A percentile compares a stretch with the other conserved stretches of the same genome.
Evolutionary conservation across 2,329 filamentous ascomycete species (phyloP).

Genomic region (Penicillium sp.): DNA sequence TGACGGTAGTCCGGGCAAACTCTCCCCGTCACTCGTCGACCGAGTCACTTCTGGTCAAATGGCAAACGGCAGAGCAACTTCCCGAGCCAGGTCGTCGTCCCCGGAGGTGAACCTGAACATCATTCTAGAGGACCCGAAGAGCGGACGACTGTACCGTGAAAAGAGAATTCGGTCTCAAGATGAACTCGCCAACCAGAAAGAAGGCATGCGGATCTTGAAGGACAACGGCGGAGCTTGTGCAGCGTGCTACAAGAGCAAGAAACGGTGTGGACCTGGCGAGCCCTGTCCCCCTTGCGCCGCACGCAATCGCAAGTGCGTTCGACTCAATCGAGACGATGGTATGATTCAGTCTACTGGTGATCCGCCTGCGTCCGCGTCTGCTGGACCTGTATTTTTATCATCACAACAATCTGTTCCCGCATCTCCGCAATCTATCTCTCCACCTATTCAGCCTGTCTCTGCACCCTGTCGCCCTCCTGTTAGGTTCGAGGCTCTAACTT

Average conservation of each 20-base stretch:
- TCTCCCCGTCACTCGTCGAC: background rate
- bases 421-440: background rate
- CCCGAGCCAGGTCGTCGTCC: background rate
- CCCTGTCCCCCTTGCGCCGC: slow-evolving; percentile 26
- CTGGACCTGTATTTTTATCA: background rate
- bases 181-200: slow-evolving; percentile 20
- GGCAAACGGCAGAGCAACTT: background rate
- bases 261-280: slow-evolving; percentile 24
- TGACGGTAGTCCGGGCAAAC: background rate
- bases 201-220: slow-evolving; percentile 22
- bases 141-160: slow-evolving; percentile 9
- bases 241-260: slow-evolving; percentile 33
- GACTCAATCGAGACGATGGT: slow-evolving; percentile 17
- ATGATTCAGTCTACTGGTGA: background rate
- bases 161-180: slow-evolving; percentile 9
- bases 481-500: background rate
- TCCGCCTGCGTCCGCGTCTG: background rate
- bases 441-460: background rate
- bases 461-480: background rate
- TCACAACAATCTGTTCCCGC: background rate
- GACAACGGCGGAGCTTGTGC: slow-evolving; percentile 31
- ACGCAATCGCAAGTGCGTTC: slow-evolving; percentile 25
- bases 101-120: background rate
- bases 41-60: background rate
- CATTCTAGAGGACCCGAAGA: slow-evolving; percentile 21